Conservation (phyloP, 441 rosid species). For the Bruguiera hainesii region DNA sequence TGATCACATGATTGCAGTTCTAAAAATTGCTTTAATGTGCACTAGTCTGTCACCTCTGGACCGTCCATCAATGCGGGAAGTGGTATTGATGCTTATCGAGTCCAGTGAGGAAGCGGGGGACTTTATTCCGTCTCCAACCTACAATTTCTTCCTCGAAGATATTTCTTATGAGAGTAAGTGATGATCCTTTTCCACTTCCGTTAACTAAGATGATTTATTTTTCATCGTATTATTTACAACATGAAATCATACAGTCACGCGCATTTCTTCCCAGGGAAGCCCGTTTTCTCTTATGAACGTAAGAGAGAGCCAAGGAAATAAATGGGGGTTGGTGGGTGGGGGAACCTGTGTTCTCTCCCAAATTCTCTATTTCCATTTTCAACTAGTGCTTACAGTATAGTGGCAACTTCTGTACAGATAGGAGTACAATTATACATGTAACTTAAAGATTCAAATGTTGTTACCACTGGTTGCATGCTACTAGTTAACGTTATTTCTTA, state of each 20-base stretch:
- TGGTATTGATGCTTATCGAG: slow-evolving; percentile 77
- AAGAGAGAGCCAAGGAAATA: background rate
- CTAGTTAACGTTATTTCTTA: background rate
- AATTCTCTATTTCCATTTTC: slow-evolving; percentile 16
- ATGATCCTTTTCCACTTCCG: slow-evolving; percentile 1
- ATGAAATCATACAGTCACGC: slow-evolving; percentile 23
- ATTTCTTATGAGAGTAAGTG: slow-evolving; percentile 25
- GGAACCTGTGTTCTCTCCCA: slow-evolving; percentile 6
- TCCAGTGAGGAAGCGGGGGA: slow-evolving; percentile 63
- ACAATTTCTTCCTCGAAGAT: slow-evolving; percentile 36
- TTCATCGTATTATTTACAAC: slow-evolving; percentile 18
- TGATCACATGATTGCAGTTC: slow-evolving; percentile 69
- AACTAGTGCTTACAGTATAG: slow-evolving; percentile 10
- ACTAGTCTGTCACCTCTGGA: slow-evolving; percentile 66
- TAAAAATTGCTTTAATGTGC: slow-evolving; percentile 76
- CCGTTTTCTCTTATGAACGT: background rate
- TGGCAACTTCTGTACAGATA: slow-evolving; percentile 33
- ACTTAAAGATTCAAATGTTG: slow-evolving; percentile 14
- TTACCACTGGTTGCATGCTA: background rate
- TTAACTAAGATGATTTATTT: slow-evolving; percentile 14
- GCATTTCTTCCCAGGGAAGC: slow-evolving; percentile 12
- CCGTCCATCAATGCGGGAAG: slow-evolving; percentile 95
- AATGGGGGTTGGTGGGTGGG: slow-evolving; percentile 11
- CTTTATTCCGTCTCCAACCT: slow-evolving; percentile 38
- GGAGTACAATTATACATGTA: slow-evolving; percentile 19